phyloP scores from a whole-genome alignment of 371 early-diverging fungal species.

The Syncephalis fuscata region DNA sequence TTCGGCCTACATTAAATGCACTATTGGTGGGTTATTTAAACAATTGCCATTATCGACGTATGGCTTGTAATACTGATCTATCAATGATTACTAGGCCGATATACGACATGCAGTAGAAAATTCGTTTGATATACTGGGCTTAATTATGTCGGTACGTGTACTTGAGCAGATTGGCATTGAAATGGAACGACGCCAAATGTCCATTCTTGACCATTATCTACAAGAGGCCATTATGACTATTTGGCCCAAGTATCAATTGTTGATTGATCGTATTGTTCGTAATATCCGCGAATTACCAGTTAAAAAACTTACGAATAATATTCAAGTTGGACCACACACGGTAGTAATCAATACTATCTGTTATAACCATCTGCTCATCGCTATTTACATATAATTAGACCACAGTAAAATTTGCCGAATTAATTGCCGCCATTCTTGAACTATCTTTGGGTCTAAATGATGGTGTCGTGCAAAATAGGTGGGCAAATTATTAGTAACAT shows the following conservation, averaged over 20 bases:
- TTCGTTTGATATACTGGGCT: constrained; percentile 71
- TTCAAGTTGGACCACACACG: constrained; percentile 3
- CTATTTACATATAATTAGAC: constrained; percentile 18
- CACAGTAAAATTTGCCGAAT: constrained; percentile 76
- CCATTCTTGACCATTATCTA: constrained; percentile 65
- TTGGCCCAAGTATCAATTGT: constrained; percentile 81
- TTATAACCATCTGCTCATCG: too few species aligned
- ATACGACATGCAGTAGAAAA: constrained; percentile 49
- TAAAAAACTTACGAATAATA: background rate
- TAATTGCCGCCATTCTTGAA: constrained; percentile 67
- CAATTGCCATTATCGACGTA: too few species aligned
- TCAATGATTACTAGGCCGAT: constrained; percentile 30
- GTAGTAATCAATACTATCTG: too few species aligned
- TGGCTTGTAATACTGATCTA: too few species aligned
- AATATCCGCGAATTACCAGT: background rate
- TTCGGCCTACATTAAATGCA: constrained; percentile 65
- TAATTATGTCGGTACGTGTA: constrained; percentile 72
- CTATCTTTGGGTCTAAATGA: constrained; percentile 60
- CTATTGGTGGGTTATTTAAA: constrained; percentile 41
- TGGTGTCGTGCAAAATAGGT: constrained; percentile 6
- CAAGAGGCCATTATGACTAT: constrained; percentile 81
- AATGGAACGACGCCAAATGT: constrained; percentile 63
- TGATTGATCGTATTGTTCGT: constrained; percentile 33
- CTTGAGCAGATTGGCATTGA: constrained; percentile 65
- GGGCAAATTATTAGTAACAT: too few species aligned